These are phyloP conservation scores for Daldinia decipiens DNA, from an alignment of 495 filamentous ascomycete species.

Conservation along the genomic window DNA sequence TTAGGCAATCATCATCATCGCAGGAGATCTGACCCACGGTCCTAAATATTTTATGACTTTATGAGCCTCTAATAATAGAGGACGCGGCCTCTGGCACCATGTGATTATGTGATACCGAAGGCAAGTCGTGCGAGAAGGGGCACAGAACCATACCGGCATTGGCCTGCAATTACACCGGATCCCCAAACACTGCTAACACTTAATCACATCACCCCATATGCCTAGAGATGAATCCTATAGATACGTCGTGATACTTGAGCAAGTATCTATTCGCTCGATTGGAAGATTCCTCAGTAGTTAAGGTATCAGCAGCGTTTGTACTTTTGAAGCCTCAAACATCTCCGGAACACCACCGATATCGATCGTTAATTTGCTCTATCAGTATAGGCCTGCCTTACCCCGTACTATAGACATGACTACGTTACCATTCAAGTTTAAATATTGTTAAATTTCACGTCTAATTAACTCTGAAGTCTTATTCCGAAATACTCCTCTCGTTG, in stretches of 20 bases:
- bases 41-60: slow-evolving; percentile 17
- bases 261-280: not conserved
- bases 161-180: not conserved
- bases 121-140: not conserved
- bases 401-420: not conserved
- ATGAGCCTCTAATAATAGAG: slow-evolving; percentile 27
- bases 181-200: not conserved
- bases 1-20: not conserved
- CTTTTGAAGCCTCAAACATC: not conserved
- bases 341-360: not conserved
- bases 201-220: not conserved
- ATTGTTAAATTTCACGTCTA: not conserved
- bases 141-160: not conserved
- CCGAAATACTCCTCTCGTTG: not conserved
- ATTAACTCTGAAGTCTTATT: not conserved
- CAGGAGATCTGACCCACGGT: slow-evolving; percentile 13
- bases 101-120: slow-evolving; percentile 2
- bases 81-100: not conserved
- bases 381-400: no score
- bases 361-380: no score
- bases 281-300: not conserved
- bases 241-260: not conserved
- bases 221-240: not conserved
- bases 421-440: not conserved
- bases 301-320: not conserved